phyloP scores from a whole-genome alignment of 2,329 filamentous ascomycete genomes.

The Stylonectria norvegica region DNA sequence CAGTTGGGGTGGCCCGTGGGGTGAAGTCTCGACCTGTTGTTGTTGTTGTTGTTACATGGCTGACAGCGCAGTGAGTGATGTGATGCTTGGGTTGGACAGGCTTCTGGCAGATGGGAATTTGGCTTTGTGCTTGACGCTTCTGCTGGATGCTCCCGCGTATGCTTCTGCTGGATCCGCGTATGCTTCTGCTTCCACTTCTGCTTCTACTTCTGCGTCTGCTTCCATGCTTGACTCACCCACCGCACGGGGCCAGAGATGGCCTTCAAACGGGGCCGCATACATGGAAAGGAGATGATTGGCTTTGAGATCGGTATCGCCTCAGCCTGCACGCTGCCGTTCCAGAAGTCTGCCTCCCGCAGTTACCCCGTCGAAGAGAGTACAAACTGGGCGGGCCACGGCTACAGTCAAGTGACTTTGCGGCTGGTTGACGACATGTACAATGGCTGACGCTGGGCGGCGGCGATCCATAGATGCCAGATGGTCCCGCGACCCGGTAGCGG shows the following conservation, averaged over 20 bases:
- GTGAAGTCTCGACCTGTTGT: conserved; percentile 23
- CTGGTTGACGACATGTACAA: conserved; percentile 23
- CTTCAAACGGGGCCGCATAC: conserved; percentile 18
- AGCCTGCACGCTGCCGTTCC: conserved; percentile 29
- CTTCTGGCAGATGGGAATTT: conserved; percentile 7
- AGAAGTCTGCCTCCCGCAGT: conserved; percentile 25
- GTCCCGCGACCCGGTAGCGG: conserved; percentile 18
- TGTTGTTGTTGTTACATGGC: conserved; percentile 22
- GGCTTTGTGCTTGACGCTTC: conserved; percentile 13
- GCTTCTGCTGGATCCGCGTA: no score
- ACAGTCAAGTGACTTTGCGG: conserved; percentile 22
- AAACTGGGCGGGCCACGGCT: conserved; percentile 18
- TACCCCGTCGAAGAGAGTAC: conserved; percentile 23
- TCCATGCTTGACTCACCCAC: conserved; percentile 20
- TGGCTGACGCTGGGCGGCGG: conserved; percentile 18
- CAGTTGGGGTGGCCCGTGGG: conserved; percentile 10
- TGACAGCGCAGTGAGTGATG: conserved; percentile 19
- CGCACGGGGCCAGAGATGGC: no score
- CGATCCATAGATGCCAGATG: conserved; percentile 20
- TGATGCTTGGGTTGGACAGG: conserved; percentile 10
- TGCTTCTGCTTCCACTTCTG: no score
- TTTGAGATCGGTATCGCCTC: conserved; percentile 24
- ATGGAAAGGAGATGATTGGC: conserved; percentile 17
- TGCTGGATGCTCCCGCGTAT: no score
- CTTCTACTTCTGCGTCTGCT: no score